Evolutionary conservation across 805 yeast species (phyloP), one percentile per base, ranked within the genome.

Genomic region (Lipomyces sp.): DNA sequence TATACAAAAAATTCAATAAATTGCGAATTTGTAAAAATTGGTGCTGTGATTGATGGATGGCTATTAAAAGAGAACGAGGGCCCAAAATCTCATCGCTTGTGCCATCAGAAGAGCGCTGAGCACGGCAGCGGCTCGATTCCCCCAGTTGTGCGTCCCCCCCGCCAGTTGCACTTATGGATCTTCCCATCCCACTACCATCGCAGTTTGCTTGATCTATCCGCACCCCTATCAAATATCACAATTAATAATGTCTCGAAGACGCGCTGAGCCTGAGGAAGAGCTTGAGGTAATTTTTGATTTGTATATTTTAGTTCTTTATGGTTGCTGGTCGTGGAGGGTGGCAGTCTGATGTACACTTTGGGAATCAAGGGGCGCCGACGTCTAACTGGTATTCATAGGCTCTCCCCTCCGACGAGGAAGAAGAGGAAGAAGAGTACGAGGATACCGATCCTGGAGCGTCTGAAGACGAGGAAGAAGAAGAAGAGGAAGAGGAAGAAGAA

Each of bases 391-490:
- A 24, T 37, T 50, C 29, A 7, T 30, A 68, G 71, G 71, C 71
- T 35, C 67, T 68, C 35, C 71, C 71, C 4, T 68, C 71, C 32
- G 71, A 68, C 51, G 71, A 68, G 32, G 66, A 63, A 53, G 70
- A 66, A 45, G 70, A 67, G 53, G 71, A 67, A 59, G 71, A 68
- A 60, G 71, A 68, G 53, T 68, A 68, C 63, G 71, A 68, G 45
- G 71, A 68, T 58, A 68, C 71, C 18, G 71, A 68, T 34, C 70
- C 70, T 33, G 70, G 53, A 15, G 70, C 65, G 4, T 59, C 66
- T 24, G 60, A 59, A 8, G 70, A 64, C 10, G 71, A 61, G 32
- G 71, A 65, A 6, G 71, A 67, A 4, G 71, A 65, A 3, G 71
- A 65, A 3, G 71, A 59, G 10, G 71, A 68, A 11, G 71, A 62